Evolutionary conservation across 768 basidiomycete genomes (phyloP), one percentile per base, ranked within the genome.

Genomic region (Podaxis sp.): DNA sequence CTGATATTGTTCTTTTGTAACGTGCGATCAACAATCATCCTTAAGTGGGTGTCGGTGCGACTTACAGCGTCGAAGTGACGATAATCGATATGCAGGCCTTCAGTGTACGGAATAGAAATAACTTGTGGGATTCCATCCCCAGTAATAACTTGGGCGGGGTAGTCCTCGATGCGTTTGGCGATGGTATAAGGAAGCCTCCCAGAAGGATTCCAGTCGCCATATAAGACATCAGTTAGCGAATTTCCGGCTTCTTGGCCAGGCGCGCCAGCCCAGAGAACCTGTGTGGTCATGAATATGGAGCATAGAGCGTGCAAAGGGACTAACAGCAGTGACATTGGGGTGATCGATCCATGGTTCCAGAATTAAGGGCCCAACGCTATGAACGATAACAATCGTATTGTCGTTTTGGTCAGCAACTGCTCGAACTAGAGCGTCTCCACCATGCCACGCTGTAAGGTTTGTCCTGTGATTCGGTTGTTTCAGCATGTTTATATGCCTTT

Each of bases 101-200:
- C 53, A 51, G 19, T 59, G 17, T 36, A 70, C 4, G 82, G 79
- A 63, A 89, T 83, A 28, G 76, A 72, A 40, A 86, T 65, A n/a
- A 84, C 75, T 26, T 77, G 73, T 2, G 70, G 67, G 28, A 70
- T 69, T 12, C 76, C 80, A 30, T 55, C 44, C 4, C 77, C 80
- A 11, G 74, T 66, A 11, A 79, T 67, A 11, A 84, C 69, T 61
- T 82, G 80, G 0, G 87, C 83, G 11, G 83, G 68, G 69, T 91
- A 91, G 69, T 92, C 90, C 9, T 73, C 68, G 1, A 71, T 53
- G 19, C 76, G 68, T 75, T 87, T 87, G 36, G 89, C 89, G 66
- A 92, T 89, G 3, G 90, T 92, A 70, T 89, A 93, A 0, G 90
- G 89, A 17, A 92, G 73, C 30, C 85, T 78, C 7, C 86, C 89